These are phyloP conservation scores for Neurospora hispaniola DNA, from an alignment of 495 filamentous ascomycete species.

Conservation along the genomic window DNA sequence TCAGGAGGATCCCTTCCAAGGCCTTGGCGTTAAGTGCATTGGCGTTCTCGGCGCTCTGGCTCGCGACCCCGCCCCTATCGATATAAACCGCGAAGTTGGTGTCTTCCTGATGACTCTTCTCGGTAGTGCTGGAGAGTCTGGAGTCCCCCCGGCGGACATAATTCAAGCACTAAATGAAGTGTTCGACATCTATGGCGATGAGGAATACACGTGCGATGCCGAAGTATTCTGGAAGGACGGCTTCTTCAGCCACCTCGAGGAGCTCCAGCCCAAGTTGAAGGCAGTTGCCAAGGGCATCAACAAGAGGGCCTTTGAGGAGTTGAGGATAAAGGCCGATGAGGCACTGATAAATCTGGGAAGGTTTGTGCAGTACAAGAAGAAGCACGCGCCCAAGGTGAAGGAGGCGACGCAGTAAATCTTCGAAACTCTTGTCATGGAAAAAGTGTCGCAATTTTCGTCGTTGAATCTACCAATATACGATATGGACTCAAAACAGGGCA, in stretches of 20 bases:
- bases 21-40: slow-evolving; percentile 48
- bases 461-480: neutral
- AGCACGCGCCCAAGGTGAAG: slow-evolving; percentile 21
- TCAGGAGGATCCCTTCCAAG: slow-evolving; percentile 36
- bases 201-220: slow-evolving; percentile 39
- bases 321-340: slow-evolving; percentile 46
- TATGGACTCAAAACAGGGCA: neutral
- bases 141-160: slow-evolving; percentile 34
- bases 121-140: slow-evolving; percentile 21
- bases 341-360: slow-evolving; percentile 43
- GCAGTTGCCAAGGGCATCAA: slow-evolving; percentile 44
- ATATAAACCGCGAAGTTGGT: slow-evolving; percentile 45
- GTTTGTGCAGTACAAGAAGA: slow-evolving; percentile 52
- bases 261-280: slow-evolving; percentile 37
- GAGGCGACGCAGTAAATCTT: neutral
- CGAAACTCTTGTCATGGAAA: neutral
- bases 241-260: slow-evolving; percentile 48
- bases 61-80: slow-evolving; percentile 30
- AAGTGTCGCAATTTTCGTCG: neutral
- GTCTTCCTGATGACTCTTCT: slow-evolving; percentile 47
- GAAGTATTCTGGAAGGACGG: slow-evolving; percentile 50
- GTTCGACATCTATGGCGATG: slow-evolving; percentile 53
- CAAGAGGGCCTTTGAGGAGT: slow-evolving; percentile 40
- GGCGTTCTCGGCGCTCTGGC: slow-evolving; percentile 50
- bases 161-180: slow-evolving; percentile 51